Conservation (phyloP, 805 yeast genomes). For the Cyberlindnera veronae region DNA sequence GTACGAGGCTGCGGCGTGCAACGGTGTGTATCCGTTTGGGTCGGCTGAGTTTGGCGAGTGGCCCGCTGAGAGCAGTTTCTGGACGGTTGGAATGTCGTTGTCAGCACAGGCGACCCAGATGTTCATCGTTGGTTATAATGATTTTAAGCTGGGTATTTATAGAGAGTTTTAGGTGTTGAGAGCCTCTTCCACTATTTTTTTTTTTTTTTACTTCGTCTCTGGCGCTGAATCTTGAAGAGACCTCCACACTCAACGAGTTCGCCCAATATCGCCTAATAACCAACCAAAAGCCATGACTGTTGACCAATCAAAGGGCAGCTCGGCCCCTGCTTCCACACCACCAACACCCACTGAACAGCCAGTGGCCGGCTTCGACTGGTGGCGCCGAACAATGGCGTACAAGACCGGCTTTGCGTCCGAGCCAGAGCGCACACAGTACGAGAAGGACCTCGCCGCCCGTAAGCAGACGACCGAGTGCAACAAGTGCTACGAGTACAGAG, state of each 20-base stretch:
- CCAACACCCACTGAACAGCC: not conserved
- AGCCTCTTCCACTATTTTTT: no score
- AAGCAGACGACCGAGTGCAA: slow-evolving; percentile 53
- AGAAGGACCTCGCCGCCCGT: slow-evolving; percentile 46
- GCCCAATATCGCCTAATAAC: no score
- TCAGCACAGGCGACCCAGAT: slow-evolving; percentile 97
- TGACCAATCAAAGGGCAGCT: not conserved
- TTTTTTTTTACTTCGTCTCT: no score
- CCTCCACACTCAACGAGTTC: no score
- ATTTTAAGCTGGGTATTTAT: not conserved
- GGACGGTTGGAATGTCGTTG: slow-evolving; percentile 59
- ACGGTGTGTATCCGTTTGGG: slow-evolving; percentile 92
- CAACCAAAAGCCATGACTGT: not conserved
- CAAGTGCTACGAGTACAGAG: slow-evolving; percentile 68
- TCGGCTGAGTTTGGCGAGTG: slow-evolving; percentile 73
- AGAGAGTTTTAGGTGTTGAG: not conserved
- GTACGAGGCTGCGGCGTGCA: slow-evolving; percentile 97
- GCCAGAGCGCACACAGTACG: slow-evolving; percentile 52
- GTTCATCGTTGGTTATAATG: slow-evolving; percentile 36
- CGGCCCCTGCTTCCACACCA: not conserved
- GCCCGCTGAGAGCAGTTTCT: slow-evolving; percentile 48
- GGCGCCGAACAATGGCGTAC: slow-evolving; percentile 71
- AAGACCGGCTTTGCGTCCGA: slow-evolving; percentile 63
- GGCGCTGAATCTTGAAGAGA: no score
- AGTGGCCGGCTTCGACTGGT: slow-evolving; percentile 64